A percentile compares a stretch with the other conserved stretches of the same genome.
Conservation (phyloP, 192 early-diverging fungal genomes). For the Hyaloraphidium curvatum region DNA sequence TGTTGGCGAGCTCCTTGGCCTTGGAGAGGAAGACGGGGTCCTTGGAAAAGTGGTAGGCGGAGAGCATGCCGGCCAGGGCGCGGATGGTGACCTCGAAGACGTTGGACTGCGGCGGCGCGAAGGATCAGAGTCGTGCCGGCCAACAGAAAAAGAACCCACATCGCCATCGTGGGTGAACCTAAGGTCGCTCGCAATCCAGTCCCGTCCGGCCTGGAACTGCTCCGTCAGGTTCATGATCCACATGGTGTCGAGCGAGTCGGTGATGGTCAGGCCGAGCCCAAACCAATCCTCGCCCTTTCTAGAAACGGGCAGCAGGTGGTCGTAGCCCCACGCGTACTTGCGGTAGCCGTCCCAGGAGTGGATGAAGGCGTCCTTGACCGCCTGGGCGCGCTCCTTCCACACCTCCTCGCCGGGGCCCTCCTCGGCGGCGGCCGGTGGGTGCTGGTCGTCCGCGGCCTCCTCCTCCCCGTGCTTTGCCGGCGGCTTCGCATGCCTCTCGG, state of each 20-base stretch:
- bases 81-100: constrained; percentile 80
- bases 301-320: constrained; percentile 64
- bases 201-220: constrained; percentile 49
- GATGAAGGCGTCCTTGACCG: constrained; percentile 45
- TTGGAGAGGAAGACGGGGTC: constrained; percentile 43
- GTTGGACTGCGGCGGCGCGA: constrained; percentile 11
- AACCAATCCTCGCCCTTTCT: constrained; percentile 49
- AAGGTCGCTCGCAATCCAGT: constrained; percentile 35
- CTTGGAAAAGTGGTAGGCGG: constrained; percentile 51
- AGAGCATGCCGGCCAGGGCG: constrained; percentile 64
- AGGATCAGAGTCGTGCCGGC: not conserved
- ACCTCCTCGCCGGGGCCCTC: too few relatives aligned
- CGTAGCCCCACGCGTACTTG: constrained; percentile 60
- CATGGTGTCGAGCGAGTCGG: constrained; percentile 74
- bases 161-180: constrained; percentile 45
- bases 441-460: too few relatives aligned
- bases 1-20: constrained; percentile 54
- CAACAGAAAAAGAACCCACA: constrained; percentile 21
- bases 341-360: constrained; percentile 64
- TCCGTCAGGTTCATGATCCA: constrained; percentile 52
- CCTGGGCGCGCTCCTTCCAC: constrained; percentile 29
- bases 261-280: constrained; percentile 56
- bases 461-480: too few relatives aligned
- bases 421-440: too few relatives aligned
- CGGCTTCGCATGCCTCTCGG: too few relatives aligned